phyloP scores from a whole-genome alignment of 2,329 filamentous ascomycete species.

The Colletotrichum sansevieriae region DNA sequence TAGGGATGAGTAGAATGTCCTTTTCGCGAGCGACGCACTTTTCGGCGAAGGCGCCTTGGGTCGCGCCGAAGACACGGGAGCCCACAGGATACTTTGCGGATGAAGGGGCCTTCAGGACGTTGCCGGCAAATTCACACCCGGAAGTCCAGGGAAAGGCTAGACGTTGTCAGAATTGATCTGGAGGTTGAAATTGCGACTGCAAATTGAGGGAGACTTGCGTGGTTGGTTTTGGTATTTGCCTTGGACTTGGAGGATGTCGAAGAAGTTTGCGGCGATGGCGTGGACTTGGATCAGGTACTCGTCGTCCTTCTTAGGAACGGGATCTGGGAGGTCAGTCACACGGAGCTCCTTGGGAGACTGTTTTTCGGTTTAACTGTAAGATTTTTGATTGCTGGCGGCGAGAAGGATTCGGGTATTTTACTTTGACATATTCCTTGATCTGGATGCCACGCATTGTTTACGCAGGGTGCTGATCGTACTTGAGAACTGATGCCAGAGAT shows the following conservation, averaged over 20 bases:
- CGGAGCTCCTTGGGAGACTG: conserved; percentile 81
- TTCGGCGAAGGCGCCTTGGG: conserved; percentile 88
- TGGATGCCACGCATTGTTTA: conserved; percentile 80
- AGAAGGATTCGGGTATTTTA: conserved; percentile 49
- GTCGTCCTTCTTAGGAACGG: conserved; percentile 74
- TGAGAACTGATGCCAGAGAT: neutral
- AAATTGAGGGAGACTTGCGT: conserved; percentile 54
- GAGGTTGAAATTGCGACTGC: neutral
- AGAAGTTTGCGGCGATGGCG: conserved; percentile 94
- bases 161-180: neutral
- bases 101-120: conserved; percentile 75
- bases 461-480: neutral
- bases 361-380: conserved; percentile 51
- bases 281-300: conserved; percentile 91
- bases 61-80: conserved; percentile 86
- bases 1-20: conserved; percentile 78
- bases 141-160: conserved; percentile 85
- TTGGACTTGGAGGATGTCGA: conserved; percentile 94
- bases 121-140: conserved; percentile 88
- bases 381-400: conserved; percentile 24
- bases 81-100: conserved; percentile 78
- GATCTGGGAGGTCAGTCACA: conserved; percentile 81
- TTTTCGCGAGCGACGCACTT: conserved; percentile 77
- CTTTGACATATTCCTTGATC: conserved; percentile 80
- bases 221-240: conserved; percentile 97